Percentiles rank a stretch among this genome's conserved stretches.
Conservation (phyloP, 257 asterid genomes). For the Gentiana dahurica region DNA sequence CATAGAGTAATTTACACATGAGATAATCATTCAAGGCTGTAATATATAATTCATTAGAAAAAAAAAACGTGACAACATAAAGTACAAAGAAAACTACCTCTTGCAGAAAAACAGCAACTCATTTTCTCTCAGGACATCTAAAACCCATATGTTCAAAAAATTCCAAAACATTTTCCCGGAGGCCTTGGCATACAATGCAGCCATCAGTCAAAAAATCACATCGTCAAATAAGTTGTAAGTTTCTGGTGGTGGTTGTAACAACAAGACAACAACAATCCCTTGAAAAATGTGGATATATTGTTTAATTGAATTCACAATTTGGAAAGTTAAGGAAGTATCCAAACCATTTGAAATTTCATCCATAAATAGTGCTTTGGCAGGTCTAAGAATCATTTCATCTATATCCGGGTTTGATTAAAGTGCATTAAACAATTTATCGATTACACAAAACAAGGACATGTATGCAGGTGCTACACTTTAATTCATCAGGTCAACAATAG, state of each 20-base stretch:
- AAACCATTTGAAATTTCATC: conserved; percentile 93
- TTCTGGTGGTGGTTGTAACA: conserved; percentile 89
- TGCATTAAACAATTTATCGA: too few species aligned
- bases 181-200: conserved; percentile 75
- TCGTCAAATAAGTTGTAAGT: conserved; percentile 85
- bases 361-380: conserved; percentile 71
- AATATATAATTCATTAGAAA: too few species aligned
- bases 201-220: conserved; percentile 78
- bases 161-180: conserved; percentile 49
- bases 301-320: conserved; percentile 61
- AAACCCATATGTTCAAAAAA: conserved; percentile 68
- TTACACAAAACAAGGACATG: not conserved
- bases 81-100: conserved; percentile 5
- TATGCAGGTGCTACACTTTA: too few species aligned
- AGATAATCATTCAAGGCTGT: too few species aligned
- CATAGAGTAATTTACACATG: too few species aligned
- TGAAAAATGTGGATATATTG: conserved; percentile 57
- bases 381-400: conserved; percentile 93
- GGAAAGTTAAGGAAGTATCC: conserved; percentile 84
- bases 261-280: conserved; percentile 63
- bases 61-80: too few species aligned
- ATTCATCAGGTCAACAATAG: too few species aligned
- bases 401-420: conserved; percentile 6
- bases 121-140: conserved; percentile 70
- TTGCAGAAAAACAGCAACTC: conserved; percentile 63